Evolutionary conservation across 306 rosid species (phyloP).

Genomic region (Sicyos edulis): DNA sequence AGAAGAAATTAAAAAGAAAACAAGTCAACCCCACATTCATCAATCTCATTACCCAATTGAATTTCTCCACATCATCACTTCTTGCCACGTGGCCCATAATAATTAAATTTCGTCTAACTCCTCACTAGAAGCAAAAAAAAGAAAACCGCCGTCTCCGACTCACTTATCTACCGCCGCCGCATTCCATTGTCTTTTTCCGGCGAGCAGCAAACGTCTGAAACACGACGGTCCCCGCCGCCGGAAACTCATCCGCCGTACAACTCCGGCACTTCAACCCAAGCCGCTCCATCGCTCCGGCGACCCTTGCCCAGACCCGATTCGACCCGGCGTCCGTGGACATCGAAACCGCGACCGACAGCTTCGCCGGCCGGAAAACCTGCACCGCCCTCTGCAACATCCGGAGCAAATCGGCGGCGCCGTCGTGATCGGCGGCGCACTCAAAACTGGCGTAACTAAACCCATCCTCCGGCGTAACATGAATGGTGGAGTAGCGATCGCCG

Average conservation of each 20-base stretch:
- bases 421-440: constrained; percentile 49
- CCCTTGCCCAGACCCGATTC: constrained; percentile 47
- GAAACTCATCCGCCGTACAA: constrained; percentile 64
- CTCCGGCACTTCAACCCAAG: constrained; percentile 80
- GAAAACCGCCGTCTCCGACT: neutral
- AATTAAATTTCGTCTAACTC: neutral
- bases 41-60: constrained; percentile 20
- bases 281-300: constrained; percentile 58
- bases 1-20: neutral
- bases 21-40: constrained; percentile 25
- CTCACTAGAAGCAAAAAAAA: neutral
- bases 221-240: constrained; percentile 54
- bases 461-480: constrained; percentile 92
- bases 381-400: constrained; percentile 61
- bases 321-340: constrained; percentile 46
- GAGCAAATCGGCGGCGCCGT: constrained; percentile 27
- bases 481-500: constrained; percentile 81
- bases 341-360: constrained; percentile 78
- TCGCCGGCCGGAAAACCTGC: constrained; percentile 84
- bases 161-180: constrained; percentile 17
- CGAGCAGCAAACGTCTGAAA: constrained; percentile 67
- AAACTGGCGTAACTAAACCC: constrained; percentile 95
- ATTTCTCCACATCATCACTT: constrained; percentile 18
- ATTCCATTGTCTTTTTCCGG: constrained; percentile 41
- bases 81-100: constrained; percentile 14